Evolutionary conservation across 805 yeast species (phyloP).

Genomic region (Candida nanaspora): DNA sequence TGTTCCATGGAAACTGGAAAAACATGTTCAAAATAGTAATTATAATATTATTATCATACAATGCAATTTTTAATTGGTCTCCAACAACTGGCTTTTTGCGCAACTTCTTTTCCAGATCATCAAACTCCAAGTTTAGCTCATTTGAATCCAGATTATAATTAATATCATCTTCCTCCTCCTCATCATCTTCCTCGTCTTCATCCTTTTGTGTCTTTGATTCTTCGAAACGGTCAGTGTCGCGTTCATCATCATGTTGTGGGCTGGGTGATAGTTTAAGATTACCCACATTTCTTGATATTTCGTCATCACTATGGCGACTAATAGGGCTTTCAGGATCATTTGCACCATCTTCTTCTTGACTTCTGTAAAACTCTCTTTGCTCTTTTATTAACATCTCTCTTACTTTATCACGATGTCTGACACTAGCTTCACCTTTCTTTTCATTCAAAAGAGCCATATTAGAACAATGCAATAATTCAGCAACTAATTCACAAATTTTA

Average conservation of each 20-base stretch:
- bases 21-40: conserved; percentile 65
- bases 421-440: conserved; percentile 59
- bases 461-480: conserved; percentile 94
- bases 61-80: conserved; percentile 75
- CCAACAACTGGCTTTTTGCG: conserved; percentile 71
- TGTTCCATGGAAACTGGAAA: conserved; percentile 90
- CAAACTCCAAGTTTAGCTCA: conserved; percentile 12
- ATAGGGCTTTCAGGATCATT: not conserved
- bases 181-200: conserved; percentile 11
- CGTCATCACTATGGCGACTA: conserved; percentile 18
- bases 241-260: conserved; percentile 15
- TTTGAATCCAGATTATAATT: conserved; percentile 10
- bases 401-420: conserved; percentile 59
- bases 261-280: conserved; percentile 21
- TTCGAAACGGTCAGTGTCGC: conserved; percentile 1
- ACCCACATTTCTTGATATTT: conserved; percentile 26
- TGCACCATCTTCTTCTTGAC: conserved; percentile 11
- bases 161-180: conserved; percentile 27
- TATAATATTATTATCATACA: conserved; percentile 68
- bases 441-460: conserved; percentile 90
- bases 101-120: conserved; percentile 24
- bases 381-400: conserved; percentile 43
- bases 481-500: conserved; percentile 84
- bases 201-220: conserved; percentile 1
- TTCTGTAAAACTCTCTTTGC: conserved; percentile 18